Percentiles rank a stretch among this genome's conserved stretches.
phyloP scores from a whole-genome alignment of 345 rosid species.

The Hirschfeldia incana region DNA sequence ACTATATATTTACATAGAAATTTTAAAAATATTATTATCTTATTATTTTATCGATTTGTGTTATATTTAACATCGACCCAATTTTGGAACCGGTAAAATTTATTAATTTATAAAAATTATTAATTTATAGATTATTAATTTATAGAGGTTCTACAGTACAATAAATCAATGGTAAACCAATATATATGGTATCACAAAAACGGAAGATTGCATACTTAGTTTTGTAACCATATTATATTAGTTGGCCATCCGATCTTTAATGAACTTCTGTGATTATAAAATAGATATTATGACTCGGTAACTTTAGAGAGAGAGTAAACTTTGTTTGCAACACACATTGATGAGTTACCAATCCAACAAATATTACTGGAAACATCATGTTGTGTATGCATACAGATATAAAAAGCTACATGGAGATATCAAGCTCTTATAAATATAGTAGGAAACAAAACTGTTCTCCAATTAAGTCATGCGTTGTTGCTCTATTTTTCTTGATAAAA shows the following conservation, averaged over 20 bases:
- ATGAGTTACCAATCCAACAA: background rate
- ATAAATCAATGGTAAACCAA: background rate
- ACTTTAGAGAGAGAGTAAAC: background rate
- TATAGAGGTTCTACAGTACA: too few species aligned
- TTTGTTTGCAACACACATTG: background rate
- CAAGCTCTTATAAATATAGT: background rate
- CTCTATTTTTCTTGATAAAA: too few species aligned
- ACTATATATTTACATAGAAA: too few species aligned
- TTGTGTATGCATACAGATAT: background rate
- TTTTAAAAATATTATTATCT: too few species aligned
- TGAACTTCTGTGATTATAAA: background rate
- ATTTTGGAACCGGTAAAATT: too few species aligned
- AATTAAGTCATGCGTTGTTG: too few species aligned
- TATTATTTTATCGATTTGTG: too few species aligned
- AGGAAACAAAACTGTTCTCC: too few species aligned
- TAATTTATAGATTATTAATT: too few species aligned
- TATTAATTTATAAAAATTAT: too few species aligned
- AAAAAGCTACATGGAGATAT: background rate
- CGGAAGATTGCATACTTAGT: background rate
- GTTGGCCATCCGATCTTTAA: background rate
- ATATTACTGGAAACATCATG: background rate
- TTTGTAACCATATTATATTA: background rate
- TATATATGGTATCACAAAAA: background rate
- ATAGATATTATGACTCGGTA: background rate
- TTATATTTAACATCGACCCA: too few species aligned